A percentile compares a stretch with the other conserved stretches of the same genome.
Conservation (phyloP, 257 asterid species). For the Craterostigma plantagineum region DNA sequence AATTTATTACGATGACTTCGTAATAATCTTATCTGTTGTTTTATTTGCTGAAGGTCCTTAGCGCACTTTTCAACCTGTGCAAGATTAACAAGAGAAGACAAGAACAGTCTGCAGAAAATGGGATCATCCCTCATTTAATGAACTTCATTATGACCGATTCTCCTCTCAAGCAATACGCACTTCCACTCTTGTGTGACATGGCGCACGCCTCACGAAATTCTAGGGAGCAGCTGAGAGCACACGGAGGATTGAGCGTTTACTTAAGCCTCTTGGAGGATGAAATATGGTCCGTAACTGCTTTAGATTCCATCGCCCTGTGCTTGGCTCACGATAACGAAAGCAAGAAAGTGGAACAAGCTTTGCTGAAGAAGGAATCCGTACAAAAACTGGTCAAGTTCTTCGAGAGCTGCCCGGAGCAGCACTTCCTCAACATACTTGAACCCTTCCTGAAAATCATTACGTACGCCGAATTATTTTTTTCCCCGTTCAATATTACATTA, state of each 20-base stretch:
- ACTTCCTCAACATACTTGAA: constrained; percentile 89
- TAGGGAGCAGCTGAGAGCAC: constrained; percentile 96
- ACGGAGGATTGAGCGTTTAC: constrained; percentile 91
- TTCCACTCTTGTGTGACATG: constrained; percentile 95
- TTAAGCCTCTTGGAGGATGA: constrained; percentile 90
- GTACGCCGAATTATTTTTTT: constrained; percentile 28
- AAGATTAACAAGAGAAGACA: constrained; percentile 97
- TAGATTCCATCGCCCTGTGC: constrained; percentile 95
- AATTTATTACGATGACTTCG: too few relatives aligned
- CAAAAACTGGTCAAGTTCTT: constrained; percentile 87
- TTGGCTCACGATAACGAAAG: constrained; percentile 92
- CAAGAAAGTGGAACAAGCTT: constrained; percentile 85
- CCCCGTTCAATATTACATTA: background rate
- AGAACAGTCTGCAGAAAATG: constrained; percentile 98
- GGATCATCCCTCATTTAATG: constrained; percentile 94
- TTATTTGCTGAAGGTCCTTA: constrained; percentile 82
- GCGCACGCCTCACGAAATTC: constrained; percentile 98
- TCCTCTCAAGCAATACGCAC: constrained; percentile 74
- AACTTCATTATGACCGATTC: constrained; percentile 82
- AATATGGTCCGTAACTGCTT: constrained; percentile 89
- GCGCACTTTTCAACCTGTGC: constrained; percentile 91
- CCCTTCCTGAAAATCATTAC: constrained; percentile 94
- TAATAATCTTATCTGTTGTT: too few relatives aligned
- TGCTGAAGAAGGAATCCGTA: constrained; percentile 76
- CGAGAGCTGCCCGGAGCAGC: constrained; percentile 82